Conservation (phyloP, 2,329 filamentous ascomycete species). For the Lachnellula suecica region DNA sequence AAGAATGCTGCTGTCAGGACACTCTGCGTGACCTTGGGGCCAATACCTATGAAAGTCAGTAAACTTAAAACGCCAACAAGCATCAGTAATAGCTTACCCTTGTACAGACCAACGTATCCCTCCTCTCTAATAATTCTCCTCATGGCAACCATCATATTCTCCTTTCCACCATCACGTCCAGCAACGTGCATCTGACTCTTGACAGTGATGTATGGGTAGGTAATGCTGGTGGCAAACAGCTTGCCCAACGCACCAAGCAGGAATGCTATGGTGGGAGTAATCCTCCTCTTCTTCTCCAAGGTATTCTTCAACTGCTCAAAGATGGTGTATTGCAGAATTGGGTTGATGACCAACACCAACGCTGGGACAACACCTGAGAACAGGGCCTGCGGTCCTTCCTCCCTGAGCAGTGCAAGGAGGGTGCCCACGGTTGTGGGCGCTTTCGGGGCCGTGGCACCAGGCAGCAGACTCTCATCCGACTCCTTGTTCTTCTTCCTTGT, state of each 20-base stretch:
- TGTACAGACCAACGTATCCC: conserved; percentile 90
- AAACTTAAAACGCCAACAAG: background rate
- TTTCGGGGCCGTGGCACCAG: conserved; percentile 44
- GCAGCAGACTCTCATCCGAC: conserved; percentile 42
- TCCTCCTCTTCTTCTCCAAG: conserved; percentile 70
- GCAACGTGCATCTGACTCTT: conserved; percentile 98
- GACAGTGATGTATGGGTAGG: conserved; percentile 97
- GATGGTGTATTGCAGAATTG: conserved; percentile 96
- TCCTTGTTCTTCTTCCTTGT: conserved; percentile 66
- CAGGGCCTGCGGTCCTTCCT: conserved; percentile 81
- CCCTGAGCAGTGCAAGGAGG: conserved; percentile 73
- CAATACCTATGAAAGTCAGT: conserved; percentile 65
- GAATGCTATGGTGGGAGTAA: conserved; percentile 87
- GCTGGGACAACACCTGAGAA: conserved; percentile 93
- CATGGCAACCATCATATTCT: conserved; percentile 77
- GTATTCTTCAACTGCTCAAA: conserved; percentile 97
- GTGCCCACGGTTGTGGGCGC: conserved; percentile 77
- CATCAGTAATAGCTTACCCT: conserved; percentile 57
- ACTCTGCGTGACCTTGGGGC: conserved; percentile 94
- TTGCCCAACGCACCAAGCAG: conserved; percentile 91
- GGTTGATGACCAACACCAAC: conserved; percentile 93
- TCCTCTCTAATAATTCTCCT: conserved; percentile 81
- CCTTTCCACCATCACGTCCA: conserved; percentile 69
- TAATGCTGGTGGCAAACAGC: conserved; percentile 88
- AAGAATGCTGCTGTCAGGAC: conserved; percentile 94